A percentile compares a stretch with the other conserved stretches of the same genome.
phyloP scores from a whole-genome alignment of 345 rosid species.

The Moricandia moricandioides region DNA sequence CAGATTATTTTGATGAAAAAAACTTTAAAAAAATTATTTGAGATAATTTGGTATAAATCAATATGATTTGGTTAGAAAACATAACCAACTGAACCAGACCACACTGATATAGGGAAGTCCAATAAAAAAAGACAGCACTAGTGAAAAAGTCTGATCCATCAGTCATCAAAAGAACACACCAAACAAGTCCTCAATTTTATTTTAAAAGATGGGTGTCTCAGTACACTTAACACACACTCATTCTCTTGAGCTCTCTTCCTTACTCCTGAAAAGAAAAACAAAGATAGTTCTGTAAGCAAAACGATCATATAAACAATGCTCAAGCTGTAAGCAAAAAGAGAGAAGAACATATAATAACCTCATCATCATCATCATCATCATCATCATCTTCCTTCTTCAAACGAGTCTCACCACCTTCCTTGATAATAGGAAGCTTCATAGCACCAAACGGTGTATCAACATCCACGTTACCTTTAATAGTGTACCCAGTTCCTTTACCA shows the following conservation, averaged over 20 bases:
- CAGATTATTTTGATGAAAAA: too few relatives aligned
- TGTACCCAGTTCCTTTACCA: conserved; percentile 89
- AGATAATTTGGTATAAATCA: too few relatives aligned
- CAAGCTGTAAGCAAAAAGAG: background rate
- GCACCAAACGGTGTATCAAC: conserved; percentile 93
- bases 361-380: conserved; percentile 55
- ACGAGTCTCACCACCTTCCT: conserved; percentile 92
- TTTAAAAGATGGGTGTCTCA: too few relatives aligned
- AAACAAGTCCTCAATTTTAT: conserved; percentile 22
- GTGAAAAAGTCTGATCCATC: conserved; percentile 24
- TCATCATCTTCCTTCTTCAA: conserved; percentile 82
- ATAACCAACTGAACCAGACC: too few relatives aligned
- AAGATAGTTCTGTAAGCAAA: background rate
- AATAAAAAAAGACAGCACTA: too few relatives aligned
- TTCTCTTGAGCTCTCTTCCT: conserved; percentile 1
- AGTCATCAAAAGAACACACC: conserved; percentile 17
- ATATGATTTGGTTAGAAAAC: too few relatives aligned
- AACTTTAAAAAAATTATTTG: too few relatives aligned
- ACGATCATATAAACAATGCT: background rate
- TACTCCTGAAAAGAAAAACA: conserved; percentile 20
- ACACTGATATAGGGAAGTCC: too few relatives aligned
- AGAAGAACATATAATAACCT: conserved; percentile 34
- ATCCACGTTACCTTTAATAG: conserved; percentile 76
- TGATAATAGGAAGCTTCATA: conserved; percentile 89
- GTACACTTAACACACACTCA: conserved; percentile 13